Conservation (phyloP, 495 filamentous ascomycete genomes). For the Jackrogersella minutella region DNA sequence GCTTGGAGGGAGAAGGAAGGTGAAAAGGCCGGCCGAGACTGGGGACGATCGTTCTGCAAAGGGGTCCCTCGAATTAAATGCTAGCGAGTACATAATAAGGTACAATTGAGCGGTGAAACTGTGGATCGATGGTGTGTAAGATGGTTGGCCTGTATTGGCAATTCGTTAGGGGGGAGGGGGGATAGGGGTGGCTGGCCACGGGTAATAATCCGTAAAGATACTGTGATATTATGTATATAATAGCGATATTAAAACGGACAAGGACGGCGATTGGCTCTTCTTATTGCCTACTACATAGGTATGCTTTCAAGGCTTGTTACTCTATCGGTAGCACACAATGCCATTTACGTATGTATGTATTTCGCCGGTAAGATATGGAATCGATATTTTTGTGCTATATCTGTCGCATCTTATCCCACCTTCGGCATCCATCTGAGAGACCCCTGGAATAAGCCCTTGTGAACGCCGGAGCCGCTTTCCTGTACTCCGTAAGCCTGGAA, state of each 20-base stretch:
- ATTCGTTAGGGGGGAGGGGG: slow-evolving; percentile 6
- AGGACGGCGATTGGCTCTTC: slow-evolving; percentile 4
- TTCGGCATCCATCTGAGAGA: slow-evolving; percentile 23
- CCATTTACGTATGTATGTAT: slow-evolving; percentile 10
- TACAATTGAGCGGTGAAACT: slow-evolving; percentile 42
- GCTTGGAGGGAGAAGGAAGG: slow-evolving; percentile 27
- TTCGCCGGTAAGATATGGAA: neutral
- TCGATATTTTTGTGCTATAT: slow-evolving; percentile 9
- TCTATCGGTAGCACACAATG: neutral
- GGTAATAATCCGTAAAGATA: slow-evolving; percentile 4
- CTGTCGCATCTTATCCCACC: slow-evolving; percentile 28
- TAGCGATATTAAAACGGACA: neutral
- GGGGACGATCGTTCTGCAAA: slow-evolving; percentile 37
- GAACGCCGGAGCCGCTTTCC: slow-evolving; percentile 36
- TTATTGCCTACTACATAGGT: neutral
- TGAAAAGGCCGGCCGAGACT: slow-evolving; percentile 42
- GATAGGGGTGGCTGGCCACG: slow-evolving; percentile 9
- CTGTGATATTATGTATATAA: neutral
- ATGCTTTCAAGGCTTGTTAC: too few relatives aligned
- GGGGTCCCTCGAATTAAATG: slow-evolving; percentile 29
- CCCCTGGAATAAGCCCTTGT: neutral
- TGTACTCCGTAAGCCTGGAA: slow-evolving; percentile 33
- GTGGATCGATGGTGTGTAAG: slow-evolving; percentile 34
- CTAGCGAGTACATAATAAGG: slow-evolving; percentile 17
- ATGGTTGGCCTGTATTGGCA: slow-evolving; percentile 36